Evolutionary conservation across 768 basidiomycete species (phyloP), one percentile per base, ranked within the genome.

Genomic region (Rhizopogon vesiculosus): DNA sequence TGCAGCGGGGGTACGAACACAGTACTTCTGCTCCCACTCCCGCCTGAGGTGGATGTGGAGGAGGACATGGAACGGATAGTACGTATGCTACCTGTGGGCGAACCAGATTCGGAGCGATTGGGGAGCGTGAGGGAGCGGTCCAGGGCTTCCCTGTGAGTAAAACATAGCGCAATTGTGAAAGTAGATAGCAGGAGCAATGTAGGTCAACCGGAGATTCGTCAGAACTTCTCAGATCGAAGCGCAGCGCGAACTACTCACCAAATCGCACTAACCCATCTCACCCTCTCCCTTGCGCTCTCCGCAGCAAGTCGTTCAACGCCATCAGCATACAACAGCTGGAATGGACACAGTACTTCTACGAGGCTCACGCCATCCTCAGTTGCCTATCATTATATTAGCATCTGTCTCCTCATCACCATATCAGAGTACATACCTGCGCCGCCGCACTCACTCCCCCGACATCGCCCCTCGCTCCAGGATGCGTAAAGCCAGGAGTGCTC

Each of bases 191-290:
- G n/a, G 7, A 28, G 18, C 29, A 48, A 4, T 10, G 15, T 38
- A 22, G 5, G 15, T 22, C 5, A 22, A 48, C 4, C 7, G 5
- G 25, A 35, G 33, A 48, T 18, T 19, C 19, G 15, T 49, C 22
- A 49, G 40, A 2, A 56, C 6, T 33, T 6, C 25, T 0, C 7
- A 25, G 19, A 39, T 22, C 9, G 13, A 33, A 45, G 39, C 25
- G 10, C 19, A 15, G 15, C 48, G 39, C n/a, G 42, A 61, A 58
- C 28, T 1, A 74, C 84, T 46, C 64, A 93, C 94, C 91, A 93
- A 53, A 97, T 81, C 5, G 91, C 82, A 63, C 89, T 90, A 12
- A 95, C 92, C 94, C 94, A 97, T 69, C 87, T 84, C 51, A 92
- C 87, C 61, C 93, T 78, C 67, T 94, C 90, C 56, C 89, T 69